These are phyloP conservation scores for Eucalyptus pauciflora DNA, from an alignment of 345 rosid species.

Conservation along the genomic window DNA sequence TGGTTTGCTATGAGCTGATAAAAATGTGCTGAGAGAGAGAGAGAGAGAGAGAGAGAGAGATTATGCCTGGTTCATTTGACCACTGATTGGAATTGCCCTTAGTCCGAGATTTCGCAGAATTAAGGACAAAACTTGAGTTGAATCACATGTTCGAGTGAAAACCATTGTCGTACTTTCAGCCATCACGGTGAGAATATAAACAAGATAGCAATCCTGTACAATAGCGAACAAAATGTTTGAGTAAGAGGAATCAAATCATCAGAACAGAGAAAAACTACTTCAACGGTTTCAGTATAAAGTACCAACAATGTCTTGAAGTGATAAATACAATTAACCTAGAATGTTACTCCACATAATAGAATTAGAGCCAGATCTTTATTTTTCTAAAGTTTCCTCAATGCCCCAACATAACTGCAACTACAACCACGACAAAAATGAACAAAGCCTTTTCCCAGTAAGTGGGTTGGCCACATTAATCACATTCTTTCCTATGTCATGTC, in stretches of 20 bases:
- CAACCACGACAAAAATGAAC: neutral
- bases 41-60: neutral
- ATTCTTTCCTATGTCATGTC: neutral
- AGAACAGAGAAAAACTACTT: neutral
- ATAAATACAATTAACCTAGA: neutral
- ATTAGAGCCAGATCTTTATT: neutral
- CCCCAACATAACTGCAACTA: neutral
- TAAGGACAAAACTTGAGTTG: constrained; percentile 65
- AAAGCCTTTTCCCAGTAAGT: neutral
- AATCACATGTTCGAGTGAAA: constrained; percentile 88
- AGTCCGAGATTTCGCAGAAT: constrained; percentile 81
- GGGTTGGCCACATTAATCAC: neutral
- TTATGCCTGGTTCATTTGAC: constrained; percentile 89
- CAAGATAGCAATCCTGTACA: constrained; percentile 87
- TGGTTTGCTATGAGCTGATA: neutral
- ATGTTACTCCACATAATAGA: neutral
- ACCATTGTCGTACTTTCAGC: constrained; percentile 80
- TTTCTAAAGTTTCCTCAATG: neutral
- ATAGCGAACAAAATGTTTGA: neutral
- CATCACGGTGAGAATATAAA: constrained; percentile 61
- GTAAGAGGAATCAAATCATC: neutral
- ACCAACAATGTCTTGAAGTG: neutral
- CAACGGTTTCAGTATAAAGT: neutral
- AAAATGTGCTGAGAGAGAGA: neutral
- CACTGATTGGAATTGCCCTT: constrained; percentile 92